These are phyloP conservation scores for Eimeria sp. DNA, from an alignment of 169 alveolate genomes.

Conservation along the genomic window DNA sequence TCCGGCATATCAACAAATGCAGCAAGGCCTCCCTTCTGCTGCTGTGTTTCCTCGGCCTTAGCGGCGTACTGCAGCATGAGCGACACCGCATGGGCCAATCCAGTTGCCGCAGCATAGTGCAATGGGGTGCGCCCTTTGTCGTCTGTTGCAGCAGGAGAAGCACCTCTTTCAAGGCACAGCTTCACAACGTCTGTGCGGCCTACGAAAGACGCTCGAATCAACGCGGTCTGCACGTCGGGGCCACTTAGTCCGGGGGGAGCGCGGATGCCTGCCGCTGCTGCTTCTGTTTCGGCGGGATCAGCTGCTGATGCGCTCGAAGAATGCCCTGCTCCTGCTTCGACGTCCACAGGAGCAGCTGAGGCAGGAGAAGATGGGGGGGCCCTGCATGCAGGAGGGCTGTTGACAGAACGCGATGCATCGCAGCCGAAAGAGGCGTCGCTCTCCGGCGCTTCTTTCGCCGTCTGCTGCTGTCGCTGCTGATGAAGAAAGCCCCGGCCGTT, in stretches of 20 bases:
- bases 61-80: conserved; percentile 82
- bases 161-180: conserved; percentile 65
- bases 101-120: conserved; percentile 89
- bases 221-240: conserved; percentile 75
- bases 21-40: neutral
- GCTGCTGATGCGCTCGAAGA: conserved; percentile 20
- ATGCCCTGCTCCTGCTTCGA: neutral
- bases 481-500: neutral
- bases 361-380: conserved; percentile 65
- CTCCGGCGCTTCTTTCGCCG: neutral
- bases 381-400: conserved; percentile 15
- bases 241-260: conserved; percentile 81
- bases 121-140: conserved; percentile 87
- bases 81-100: conserved; percentile 83
- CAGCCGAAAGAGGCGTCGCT: neutral
- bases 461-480: conserved; percentile 1
- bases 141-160: conserved; percentile 79
- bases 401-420: neutral
- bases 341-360: conserved; percentile 37
- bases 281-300: neutral
- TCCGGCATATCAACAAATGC: conserved; percentile 80
- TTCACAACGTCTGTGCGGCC: conserved; percentile 65
- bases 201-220: conserved; percentile 62
- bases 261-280: conserved; percentile 39
- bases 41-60: conserved; percentile 56